Evolutionary conservation across 257 asterid species (phyloP).

Genomic region (Gynochthodes officinalis): DNA sequence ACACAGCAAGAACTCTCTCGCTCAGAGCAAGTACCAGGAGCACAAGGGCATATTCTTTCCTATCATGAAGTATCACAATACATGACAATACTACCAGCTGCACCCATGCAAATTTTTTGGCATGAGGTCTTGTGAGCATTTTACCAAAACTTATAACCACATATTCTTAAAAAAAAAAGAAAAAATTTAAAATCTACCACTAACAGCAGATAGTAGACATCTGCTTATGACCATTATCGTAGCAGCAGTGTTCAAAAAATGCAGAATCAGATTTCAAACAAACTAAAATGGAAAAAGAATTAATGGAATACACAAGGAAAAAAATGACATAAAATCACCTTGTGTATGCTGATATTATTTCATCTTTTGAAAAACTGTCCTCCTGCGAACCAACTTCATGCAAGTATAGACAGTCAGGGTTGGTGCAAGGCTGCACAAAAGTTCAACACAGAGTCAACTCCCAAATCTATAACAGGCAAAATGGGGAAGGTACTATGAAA

Average conservation of each 20-base stretch:
- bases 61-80: not conserved
- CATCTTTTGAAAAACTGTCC: conserved; percentile 90
- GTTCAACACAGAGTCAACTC: not conserved
- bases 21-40: too few relatives aligned
- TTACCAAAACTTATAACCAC: not conserved
- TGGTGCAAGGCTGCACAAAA: conserved; percentile 79
- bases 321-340: conserved; percentile 43
- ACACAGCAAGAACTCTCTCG: too few relatives aligned
- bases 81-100: not conserved
- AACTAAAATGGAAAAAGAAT: too few relatives aligned
- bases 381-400: conserved; percentile 86
- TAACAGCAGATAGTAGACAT: not conserved
- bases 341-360: conserved; percentile 80
- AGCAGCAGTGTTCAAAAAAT: not conserved
- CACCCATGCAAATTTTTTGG: too few relatives aligned
- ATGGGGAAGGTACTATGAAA: not conserved
- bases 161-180: too few relatives aligned
- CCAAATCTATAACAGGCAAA: conserved; percentile 2
- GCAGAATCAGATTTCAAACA: not conserved
- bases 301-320: not conserved
- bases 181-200: too few relatives aligned
- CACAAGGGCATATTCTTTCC: not conserved
- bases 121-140: not conserved
- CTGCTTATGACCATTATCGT: not conserved
- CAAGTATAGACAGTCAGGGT: conserved; percentile 85